These are phyloP conservation scores for Euphorbia neoarborescens DNA, from an alignment of 441 rosid genomes.

Conservation along the genomic window DNA sequence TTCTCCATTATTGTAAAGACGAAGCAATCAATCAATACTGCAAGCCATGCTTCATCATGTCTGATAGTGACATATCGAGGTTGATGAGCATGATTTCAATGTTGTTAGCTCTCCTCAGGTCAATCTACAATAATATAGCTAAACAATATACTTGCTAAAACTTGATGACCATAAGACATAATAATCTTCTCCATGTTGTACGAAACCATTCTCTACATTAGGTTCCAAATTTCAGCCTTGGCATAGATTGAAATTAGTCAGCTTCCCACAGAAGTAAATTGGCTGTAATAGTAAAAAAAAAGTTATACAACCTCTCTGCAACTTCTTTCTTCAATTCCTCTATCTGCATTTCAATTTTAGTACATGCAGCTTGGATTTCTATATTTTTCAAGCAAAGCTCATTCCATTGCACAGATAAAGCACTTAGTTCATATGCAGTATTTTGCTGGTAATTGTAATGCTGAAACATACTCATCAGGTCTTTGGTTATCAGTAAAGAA, in stretches of 20 bases:
- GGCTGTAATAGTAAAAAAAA: constrained; percentile 14
- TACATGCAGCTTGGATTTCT: constrained; percentile 70
- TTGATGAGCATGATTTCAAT: no score
- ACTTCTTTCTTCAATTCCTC: constrained; percentile 67
- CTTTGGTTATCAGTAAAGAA: constrained; percentile 7
- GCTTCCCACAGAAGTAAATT: constrained; percentile 16
- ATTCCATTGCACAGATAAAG: constrained; percentile 80
- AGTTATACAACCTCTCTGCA: constrained; percentile 48
- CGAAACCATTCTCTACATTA: constrained; percentile 42
- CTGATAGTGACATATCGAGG: no score
- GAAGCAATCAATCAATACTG: no score
- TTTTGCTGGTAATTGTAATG: constrained; percentile 51
- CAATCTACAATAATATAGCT: no score
- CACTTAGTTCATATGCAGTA: constrained; percentile 75
- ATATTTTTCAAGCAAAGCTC: constrained; percentile 78
- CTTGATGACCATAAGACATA: no score
- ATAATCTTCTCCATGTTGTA: constrained; percentile 19
- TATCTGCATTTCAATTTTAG: constrained; percentile 47
- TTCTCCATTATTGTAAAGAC: no score
- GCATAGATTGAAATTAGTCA: constrained; percentile 23
- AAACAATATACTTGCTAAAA: no score
- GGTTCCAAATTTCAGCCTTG: constrained; percentile 83
- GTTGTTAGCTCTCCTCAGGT: no score
- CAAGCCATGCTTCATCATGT: no score
- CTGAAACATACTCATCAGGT: constrained; percentile 14